Conservation (phyloP, 179 eudicot genomes). For the Silene coronaria region DNA sequence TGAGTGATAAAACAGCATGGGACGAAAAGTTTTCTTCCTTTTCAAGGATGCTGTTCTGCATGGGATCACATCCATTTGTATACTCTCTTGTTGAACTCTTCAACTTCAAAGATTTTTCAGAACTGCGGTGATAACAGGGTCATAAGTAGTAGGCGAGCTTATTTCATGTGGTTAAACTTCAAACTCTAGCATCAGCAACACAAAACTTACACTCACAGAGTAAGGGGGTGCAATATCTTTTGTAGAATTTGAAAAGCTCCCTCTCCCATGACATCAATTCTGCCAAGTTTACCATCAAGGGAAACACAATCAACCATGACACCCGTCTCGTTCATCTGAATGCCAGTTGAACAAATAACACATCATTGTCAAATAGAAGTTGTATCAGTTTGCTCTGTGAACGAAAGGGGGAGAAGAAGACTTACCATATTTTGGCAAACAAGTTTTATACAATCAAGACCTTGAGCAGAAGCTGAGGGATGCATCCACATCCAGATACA, state of each 20-base stretch:
- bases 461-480: constrained; percentile 66
- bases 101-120: constrained; percentile 30
- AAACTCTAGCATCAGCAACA: neutral
- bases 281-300: constrained; percentile 70
- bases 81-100: constrained; percentile 25
- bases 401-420: neutral
- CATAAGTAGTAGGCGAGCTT: constrained; percentile 1
- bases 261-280: constrained; percentile 67
- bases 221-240: constrained; percentile 46
- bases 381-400: neutral
- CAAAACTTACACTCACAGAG: constrained; percentile 30
- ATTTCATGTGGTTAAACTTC: constrained; percentile 2
- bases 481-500: constrained; percentile 85
- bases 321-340: constrained; percentile 48
- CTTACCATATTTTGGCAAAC: constrained; percentile 58
- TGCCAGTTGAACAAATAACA: neutral
- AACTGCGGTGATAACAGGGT: constrained; percentile 22
- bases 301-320: constrained; percentile 45
- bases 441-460: constrained; percentile 45
- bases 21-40: constrained; percentile 39
- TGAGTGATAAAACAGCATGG: constrained; percentile 37
- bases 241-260: constrained; percentile 52
- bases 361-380: neutral
- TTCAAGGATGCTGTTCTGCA: constrained; percentile 29
- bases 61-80: constrained; percentile 22